phyloP scores from a whole-genome alignment of 108 stramenopile genomes.

The Skeletonema grethae region DNA sequence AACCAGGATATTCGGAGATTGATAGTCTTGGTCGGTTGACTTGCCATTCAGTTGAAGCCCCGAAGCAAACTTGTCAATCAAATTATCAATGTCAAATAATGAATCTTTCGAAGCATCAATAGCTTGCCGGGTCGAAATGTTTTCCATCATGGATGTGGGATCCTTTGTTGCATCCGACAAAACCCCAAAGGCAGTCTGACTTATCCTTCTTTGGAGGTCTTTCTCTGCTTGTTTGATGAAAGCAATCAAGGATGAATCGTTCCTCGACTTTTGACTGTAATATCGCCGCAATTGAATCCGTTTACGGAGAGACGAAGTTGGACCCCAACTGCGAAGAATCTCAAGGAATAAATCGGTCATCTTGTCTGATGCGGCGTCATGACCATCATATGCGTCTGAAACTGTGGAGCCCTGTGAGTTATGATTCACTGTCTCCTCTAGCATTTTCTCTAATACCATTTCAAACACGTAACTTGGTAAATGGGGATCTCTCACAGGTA shows the following conservation, averaged over 20 bases:
- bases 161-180: constrained; percentile 16
- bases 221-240: constrained; percentile 43
- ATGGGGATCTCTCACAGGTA: constrained; percentile 82
- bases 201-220: constrained; percentile 41
- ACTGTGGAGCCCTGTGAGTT: neutral
- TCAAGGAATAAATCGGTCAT: constrained; percentile 66
- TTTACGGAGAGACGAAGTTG: constrained; percentile 64
- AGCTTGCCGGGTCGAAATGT: constrained; percentile 25
- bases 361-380: constrained; percentile 30
- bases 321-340: constrained; percentile 74
- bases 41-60: constrained; percentile 13
- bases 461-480: constrained; percentile 67
- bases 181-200: constrained; percentile 49
- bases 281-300: constrained; percentile 63
- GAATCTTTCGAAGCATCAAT: constrained; percentile 43
- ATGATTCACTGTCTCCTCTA: constrained; percentile 52
- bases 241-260: neutral
- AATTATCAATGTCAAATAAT: constrained; percentile 36
- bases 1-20: constrained; percentile 19
- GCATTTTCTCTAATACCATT: constrained; percentile 60
- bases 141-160: constrained; percentile 1
- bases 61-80: constrained; percentile 16
- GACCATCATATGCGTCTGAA: neutral
- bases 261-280: constrained; percentile 31
- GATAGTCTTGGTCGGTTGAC: neutral